Percentiles rank a stretch among this genome's conserved stretches.
These are phyloP conservation scores for Knoxdaviesia capensis DNA, from an alignment of 2,329 filamentous ascomycete species.

Conservation along the genomic window DNA sequence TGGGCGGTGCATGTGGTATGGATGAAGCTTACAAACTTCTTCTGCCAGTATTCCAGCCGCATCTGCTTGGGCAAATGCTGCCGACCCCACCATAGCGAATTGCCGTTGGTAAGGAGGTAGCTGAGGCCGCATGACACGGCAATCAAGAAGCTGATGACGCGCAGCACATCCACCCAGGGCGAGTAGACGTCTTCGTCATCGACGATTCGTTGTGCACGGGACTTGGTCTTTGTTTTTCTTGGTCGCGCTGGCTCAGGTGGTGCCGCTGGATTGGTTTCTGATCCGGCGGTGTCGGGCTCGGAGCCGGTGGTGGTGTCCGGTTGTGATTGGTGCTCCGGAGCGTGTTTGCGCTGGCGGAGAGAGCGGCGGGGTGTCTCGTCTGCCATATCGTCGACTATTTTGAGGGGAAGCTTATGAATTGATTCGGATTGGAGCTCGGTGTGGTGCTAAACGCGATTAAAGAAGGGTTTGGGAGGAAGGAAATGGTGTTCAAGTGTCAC, in stretches of 20 bases:
- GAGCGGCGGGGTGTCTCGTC: no score
- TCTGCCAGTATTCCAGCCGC: slow-evolving; percentile 34
- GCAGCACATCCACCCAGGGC: slow-evolving; percentile 43
- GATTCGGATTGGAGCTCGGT: no score
- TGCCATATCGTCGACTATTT: no score
- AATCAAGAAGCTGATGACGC: slow-evolving; percentile 46
- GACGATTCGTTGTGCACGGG: slow-evolving; percentile 7
- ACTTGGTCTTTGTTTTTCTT: slow-evolving; percentile 6
- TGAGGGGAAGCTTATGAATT: no score
- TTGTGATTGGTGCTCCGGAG: no score
- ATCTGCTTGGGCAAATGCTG: slow-evolving; percentile 42
- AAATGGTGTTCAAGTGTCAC: no score
- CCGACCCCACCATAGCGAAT: slow-evolving; percentile 48
- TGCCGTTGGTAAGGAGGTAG: slow-evolving; percentile 54
- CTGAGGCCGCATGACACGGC: slow-evolving; percentile 49
- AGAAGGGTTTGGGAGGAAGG: no score
- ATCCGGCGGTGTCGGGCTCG: neutral
- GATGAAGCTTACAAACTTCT: slow-evolving; percentile 33
- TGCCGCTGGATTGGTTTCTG: neutral
- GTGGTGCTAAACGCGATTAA: no score
- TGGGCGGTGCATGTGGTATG: neutral
- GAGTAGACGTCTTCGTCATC: slow-evolving; percentile 44
- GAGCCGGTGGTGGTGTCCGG: no score
- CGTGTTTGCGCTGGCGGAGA: slow-evolving; percentile 4
- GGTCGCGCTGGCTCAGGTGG: no score